A percentile compares a stretch with the other conserved stretches of the same genome.
These are phyloP conservation scores for Rosa chinensis DNA, from an alignment of 306 rosid species.

Conservation along the genomic window DNA sequence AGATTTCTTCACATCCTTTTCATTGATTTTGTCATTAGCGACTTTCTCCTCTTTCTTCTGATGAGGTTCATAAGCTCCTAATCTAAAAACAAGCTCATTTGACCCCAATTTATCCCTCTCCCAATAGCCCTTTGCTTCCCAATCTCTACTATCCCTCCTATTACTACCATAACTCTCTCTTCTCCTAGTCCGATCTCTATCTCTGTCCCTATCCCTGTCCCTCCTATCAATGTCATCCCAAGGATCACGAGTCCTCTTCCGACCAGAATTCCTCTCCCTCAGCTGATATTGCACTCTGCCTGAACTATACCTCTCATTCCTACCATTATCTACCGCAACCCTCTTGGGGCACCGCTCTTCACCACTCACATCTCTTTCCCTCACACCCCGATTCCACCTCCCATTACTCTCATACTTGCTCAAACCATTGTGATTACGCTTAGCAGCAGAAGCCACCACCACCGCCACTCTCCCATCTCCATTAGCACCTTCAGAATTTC, in stretches of 20 bases:
- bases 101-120: constrained; percentile 81
- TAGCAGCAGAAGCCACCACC: neutral
- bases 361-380: constrained; percentile 35
- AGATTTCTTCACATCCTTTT: constrained; percentile 42
- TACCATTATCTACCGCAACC: constrained; percentile 46
- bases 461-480: constrained; percentile 27
- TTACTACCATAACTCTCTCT: constrained; percentile 51
- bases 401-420: constrained; percentile 20
- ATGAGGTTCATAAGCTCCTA: constrained; percentile 70
- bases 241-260: constrained; percentile 72
- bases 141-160: constrained; percentile 70
- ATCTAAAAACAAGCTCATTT: constrained; percentile 63
- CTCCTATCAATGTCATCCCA: constrained; percentile 64
- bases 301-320: constrained; percentile 44
- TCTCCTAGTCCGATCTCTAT: constrained; percentile 42
- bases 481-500: constrained; percentile 32
- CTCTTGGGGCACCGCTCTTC: constrained; percentile 63
- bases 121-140: constrained; percentile 83
- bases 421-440: constrained; percentile 33
- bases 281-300: constrained; percentile 43
- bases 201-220: constrained; percentile 63
- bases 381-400: constrained; percentile 22
- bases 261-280: constrained; percentile 43
- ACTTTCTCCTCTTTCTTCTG: constrained; percentile 49
- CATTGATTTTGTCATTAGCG: constrained; percentile 37